These are phyloP conservation scores for Westerdykella aurantiaca DNA, from an alignment of 2,329 filamentous ascomycete genomes.

Conservation along the genomic window DNA sequence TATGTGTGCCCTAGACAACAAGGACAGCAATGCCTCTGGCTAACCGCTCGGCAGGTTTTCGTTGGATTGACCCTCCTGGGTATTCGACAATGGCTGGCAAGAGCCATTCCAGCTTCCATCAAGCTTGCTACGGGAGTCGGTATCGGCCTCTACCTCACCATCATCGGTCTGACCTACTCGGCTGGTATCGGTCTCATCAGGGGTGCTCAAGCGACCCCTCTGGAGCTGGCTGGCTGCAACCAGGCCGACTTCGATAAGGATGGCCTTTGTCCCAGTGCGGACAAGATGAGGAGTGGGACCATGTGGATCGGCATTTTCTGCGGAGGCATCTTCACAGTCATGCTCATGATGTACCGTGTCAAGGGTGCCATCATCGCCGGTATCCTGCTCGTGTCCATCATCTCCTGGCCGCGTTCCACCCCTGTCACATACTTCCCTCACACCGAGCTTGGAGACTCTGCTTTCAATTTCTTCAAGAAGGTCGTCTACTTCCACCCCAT, in stretches of 20 bases:
- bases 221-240: conserved; percentile 70
- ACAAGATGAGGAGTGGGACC: conserved; percentile 76
- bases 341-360: conserved; percentile 79
- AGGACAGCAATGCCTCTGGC: conserved; percentile 61
- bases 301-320: conserved; percentile 90
- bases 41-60: conserved; percentile 62
- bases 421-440: conserved; percentile 77
- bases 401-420: conserved; percentile 78
- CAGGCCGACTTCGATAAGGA: conserved; percentile 40
- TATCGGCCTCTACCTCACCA: conserved; percentile 74
- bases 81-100: conserved; percentile 69
- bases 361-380: conserved; percentile 82
- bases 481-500: conserved; percentile 83
- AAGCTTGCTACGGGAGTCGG: conserved; percentile 82
- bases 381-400: conserved; percentile 77
- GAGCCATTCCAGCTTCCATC: conserved; percentile 75
- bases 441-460: conserved; percentile 59
- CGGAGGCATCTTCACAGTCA: conserved; percentile 70
- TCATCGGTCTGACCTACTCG: conserved; percentile 71
- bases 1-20: background rate
- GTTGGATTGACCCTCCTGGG: conserved; percentile 68
- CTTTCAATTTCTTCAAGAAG: conserved; percentile 82
- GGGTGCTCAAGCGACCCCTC: conserved; percentile 61
- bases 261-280: conserved; percentile 55
- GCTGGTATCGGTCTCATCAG: conserved; percentile 77